Conservation (phyloP, 2,329 filamentous ascomycete species). For the Penicillium sp. region DNA sequence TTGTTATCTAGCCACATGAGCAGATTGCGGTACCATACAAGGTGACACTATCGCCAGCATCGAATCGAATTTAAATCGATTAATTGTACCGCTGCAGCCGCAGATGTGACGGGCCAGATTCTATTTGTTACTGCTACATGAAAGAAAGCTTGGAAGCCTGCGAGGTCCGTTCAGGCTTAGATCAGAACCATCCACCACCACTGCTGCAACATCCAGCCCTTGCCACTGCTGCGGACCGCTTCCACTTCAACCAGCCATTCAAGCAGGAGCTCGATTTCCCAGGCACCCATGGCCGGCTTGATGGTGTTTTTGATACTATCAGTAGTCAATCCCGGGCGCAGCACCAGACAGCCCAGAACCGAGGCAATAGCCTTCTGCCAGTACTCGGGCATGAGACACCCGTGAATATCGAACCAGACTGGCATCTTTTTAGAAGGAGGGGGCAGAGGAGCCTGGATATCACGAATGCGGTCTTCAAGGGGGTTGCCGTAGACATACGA, state of each 20-base stretch:
- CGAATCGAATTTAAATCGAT: too few species aligned
- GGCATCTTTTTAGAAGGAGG: slow-evolving; percentile 36
- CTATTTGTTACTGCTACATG: not conserved
- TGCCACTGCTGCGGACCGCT: slow-evolving; percentile 15
- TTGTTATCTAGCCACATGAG: too few species aligned
- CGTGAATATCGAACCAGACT: slow-evolving; percentile 51
- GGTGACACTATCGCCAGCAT: too few species aligned
- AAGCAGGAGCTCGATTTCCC: slow-evolving; percentile 44
- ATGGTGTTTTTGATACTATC: slow-evolving; percentile 37
- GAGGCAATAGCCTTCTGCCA: slow-evolving; percentile 46
- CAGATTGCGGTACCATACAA: too few species aligned
- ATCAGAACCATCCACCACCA: slow-evolving; percentile 43
- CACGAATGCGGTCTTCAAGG: slow-evolving; percentile 18
- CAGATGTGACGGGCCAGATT: too few species aligned
- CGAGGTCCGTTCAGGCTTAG: too few species aligned
- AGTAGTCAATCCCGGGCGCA: slow-evolving; percentile 41
- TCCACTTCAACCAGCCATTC: slow-evolving; percentile 39
- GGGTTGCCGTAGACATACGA: slow-evolving; percentile 45
- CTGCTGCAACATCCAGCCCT: slow-evolving; percentile 35
- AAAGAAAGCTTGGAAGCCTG: too few species aligned
- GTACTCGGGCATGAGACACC: slow-evolving; percentile 30
- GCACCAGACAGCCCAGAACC: slow-evolving; percentile 42
- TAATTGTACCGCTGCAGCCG: too few species aligned
- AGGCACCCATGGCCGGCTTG: slow-evolving; percentile 39
- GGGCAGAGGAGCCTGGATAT: slow-evolving; percentile 27